Evolutionary conservation across 1,284 basidiomycete genomes (phyloP), one percentile per base, ranked within the genome.

Genomic region (Xerocomus cyaneibrunnescens): DNA sequence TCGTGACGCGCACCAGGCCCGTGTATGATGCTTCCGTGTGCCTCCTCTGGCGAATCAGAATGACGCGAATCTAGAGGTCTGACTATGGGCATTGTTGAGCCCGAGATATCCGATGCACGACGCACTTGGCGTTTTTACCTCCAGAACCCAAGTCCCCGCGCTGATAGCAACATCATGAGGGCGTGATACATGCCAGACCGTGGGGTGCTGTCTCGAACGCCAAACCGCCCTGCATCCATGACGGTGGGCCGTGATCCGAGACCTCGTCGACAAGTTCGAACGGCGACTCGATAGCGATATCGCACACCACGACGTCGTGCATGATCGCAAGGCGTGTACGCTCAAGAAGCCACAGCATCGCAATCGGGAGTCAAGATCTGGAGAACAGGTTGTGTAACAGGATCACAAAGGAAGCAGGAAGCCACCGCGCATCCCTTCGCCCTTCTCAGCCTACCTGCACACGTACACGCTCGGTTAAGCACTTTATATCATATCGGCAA

Each of bases 201-300:
- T 17, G 38, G 34, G 46, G 56, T 43, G 52, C 57, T 57, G 57
- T 57, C 45, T 54, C 48, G 46, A 34, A 35, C 17, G 22, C 5
- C 32, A 17, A 45, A 36, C 10, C 5, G 32, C 38, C 27, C 36
- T 22, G 28, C 12, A 5, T n/a, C 2, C n/a, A 19, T 42, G 40
- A 42, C 40, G 16, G 13, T 31, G 17, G n/a, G 27, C 27, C 30
- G 27, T 41, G 41, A 8, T 43, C 27, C 28, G 21, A 23, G 21
- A 5, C 21, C 30, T 21, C 23, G 19, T 43, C 28, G n/a, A n/a
- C 30, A 23, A 23, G 41, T 43, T 43, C 32, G 50, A 60, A 60
- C 56, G 56, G 56, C 56, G 56, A 57, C 42, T 57, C 53, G 39
- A 49, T 22, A 30, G 35, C 22, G 41, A 43, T 32, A 23, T 43